phyloP scores from a whole-genome alignment of 2,329 filamentous ascomycete genomes.

The Lecanoromycetidae sp. region DNA sequence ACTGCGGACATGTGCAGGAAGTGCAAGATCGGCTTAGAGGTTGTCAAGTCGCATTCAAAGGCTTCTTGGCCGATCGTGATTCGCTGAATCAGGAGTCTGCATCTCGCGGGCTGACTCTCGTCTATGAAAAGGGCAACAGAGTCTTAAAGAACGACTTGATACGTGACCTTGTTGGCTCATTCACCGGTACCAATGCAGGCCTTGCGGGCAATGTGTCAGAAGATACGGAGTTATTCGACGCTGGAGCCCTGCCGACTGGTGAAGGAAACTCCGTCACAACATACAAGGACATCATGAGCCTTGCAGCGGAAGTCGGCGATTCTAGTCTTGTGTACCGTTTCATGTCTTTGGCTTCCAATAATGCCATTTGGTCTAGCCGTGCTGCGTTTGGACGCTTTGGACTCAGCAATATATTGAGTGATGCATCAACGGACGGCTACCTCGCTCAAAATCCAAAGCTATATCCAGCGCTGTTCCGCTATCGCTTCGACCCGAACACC shows the following conservation, averaged over 20 bases:
- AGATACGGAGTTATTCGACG: slow-evolving; percentile 88
- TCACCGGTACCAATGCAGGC: slow-evolving; percentile 65
- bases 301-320: slow-evolving; percentile 94
- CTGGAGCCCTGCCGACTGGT: slow-evolving; percentile 77
- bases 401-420: slow-evolving; percentile 79
- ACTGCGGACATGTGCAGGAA: slow-evolving; percentile 66
- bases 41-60: slow-evolving; percentile 78
- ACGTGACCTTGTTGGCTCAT: slow-evolving; percentile 75
- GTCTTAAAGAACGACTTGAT: slow-evolving; percentile 71
- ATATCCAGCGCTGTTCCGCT: slow-evolving; percentile 88
- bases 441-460: slow-evolving; percentile 78
- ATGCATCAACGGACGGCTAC: slow-evolving; percentile 57
- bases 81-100: slow-evolving; percentile 94
- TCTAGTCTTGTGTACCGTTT: slow-evolving; percentile 95
- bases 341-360: slow-evolving; percentile 93
- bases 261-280: slow-evolving; percentile 88
- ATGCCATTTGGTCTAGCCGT: slow-evolving; percentile 92
- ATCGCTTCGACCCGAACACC: slow-evolving; percentile 85
- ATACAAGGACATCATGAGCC: slow-evolving; percentile 90
- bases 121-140: slow-evolving; percentile 84
- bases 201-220: slow-evolving; percentile 63
- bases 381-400: slow-evolving; percentile 93
- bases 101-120: slow-evolving; percentile 76
- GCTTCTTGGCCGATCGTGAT: slow-evolving; percentile 74
- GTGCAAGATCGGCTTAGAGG: slow-evolving; percentile 64